Base-by-base conservation (phyloP, 73 alveolate species). In the Paramecium bursaria region DNA sequence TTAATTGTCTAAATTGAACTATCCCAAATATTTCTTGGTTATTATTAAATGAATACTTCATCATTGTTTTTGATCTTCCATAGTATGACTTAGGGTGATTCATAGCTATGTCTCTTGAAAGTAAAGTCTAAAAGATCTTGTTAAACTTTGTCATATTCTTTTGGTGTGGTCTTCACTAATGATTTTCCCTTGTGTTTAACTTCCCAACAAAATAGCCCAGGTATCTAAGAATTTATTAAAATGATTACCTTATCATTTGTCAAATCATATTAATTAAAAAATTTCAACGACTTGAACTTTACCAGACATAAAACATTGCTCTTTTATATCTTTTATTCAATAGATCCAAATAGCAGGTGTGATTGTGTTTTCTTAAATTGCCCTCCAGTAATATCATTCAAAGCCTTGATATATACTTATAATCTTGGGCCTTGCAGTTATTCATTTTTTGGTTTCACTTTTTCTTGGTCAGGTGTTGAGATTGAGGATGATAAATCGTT, bases 11-110 rank as follows among this genome's bases (percentile, higher is more conserved):
- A 61, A 2, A 17, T 61, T 54, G 42, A 61, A 61, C 15, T 61
- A 61, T 3, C 80, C 80, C 2, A 61, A 25, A 26, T 61, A 61
- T 61, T 61, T 61, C 80, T 55, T 29, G 0, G 13, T 22, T 11
- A 29, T 9, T 25, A 17, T 29, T 11, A 55, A 1, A 2, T 4
- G 2, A 22, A 29, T 55, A 55, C 75, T 29, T 61, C 80, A n/a
- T 61, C 80, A 61, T 61, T 61, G 26, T 61, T 61, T 35, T 61
- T 61, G 3, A 61, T 39, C 21, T 61, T 61, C 80, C 80, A 61
- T 33, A 61, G 14, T 3, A 61, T 9, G 2, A 61, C 17, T 3
- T 61, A 52, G 4, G 42, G 57, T 6, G 19, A 4, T n/a, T 61
- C 80, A 61, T 61, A 14, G 15, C 46, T 25, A 61, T 61, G n/a